Evolutionary conservation across 768 basidiomycete species (phyloP).

Genomic region (Boletellus sp.): DNA sequence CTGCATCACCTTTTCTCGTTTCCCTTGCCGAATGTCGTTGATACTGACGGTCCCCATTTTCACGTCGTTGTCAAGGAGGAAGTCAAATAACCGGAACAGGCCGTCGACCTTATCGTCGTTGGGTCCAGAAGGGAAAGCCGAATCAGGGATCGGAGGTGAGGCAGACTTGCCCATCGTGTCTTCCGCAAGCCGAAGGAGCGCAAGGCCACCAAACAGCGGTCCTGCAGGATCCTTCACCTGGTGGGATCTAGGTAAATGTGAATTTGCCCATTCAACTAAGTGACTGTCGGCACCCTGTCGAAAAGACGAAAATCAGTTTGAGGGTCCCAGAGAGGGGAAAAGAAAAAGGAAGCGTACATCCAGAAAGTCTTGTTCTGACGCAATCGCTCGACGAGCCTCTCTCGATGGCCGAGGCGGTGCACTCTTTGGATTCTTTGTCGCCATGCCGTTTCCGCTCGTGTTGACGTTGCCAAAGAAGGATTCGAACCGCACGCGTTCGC

Average conservation of each 20-base stretch:
- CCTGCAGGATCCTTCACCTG: constrained; percentile 47
- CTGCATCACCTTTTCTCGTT: constrained; percentile 76
- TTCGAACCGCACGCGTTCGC: constrained; percentile 49
- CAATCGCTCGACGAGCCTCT: constrained; percentile 49
- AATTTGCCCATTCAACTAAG: constrained; percentile 89
- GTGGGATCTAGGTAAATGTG: constrained; percentile 62
- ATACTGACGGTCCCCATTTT: constrained; percentile 91
- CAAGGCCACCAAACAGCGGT: constrained; percentile 63
- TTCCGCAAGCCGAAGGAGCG: constrained; percentile 83
- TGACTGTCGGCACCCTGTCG: constrained; percentile 38
- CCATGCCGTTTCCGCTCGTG: constrained; percentile 18
- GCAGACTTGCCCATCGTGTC: constrained; percentile 63
- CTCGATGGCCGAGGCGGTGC: constrained; percentile 68
- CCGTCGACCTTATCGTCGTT: constrained; percentile 83
- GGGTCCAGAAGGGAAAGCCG: constrained; percentile 65
- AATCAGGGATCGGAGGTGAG: constrained; percentile 71
- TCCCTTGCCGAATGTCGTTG: constrained; percentile 85
- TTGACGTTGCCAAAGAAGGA: constrained; percentile 48
- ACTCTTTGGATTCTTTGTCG: constrained; percentile 8
- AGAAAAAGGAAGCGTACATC: constrained; percentile 7
- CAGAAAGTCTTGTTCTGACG: constrained; percentile 25
- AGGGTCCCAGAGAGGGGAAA: neutral
- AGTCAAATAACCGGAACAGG: constrained; percentile 87
- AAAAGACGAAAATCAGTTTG: neutral
- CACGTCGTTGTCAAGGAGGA: constrained; percentile 86